Base-by-base conservation (phyloP, 2,329 filamentous ascomycete genomes). In the Fusarium graminum region DNA sequence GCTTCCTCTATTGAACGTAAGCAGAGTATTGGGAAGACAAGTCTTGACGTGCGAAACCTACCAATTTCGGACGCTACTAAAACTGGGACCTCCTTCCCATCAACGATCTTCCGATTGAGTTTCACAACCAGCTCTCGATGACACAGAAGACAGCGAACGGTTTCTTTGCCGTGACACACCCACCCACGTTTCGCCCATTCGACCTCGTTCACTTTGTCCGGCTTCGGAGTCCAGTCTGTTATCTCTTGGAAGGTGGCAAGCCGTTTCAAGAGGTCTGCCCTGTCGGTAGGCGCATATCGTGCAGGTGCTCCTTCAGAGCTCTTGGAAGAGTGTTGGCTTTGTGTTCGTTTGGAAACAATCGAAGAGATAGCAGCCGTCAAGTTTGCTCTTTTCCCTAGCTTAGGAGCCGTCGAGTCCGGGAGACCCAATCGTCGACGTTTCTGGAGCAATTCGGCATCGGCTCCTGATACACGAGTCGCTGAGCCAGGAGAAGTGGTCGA, bases 141-240 rank as follows among this genome's bases (percentile, higher is more conserved):
- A 74, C 95, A 99, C 4, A 94, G 88, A 39, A 91, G 89, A 76
- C 95, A 99, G 17, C 89, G 88, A 16, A 98, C 92, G 6, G 91
- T 91, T 78, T 97, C 93, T 67, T 89, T 88, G 70, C 90, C 90
- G 43, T 91, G 88, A 72, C 94, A 97, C 6, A 90, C 84, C 94
- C 95, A 99, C 1, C 94, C 94, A 59, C 92, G 83, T 81, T 94
- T 97, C 1, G 94, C 94, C 95, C 95, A 99, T 76, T 93, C 91
- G 9, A 97, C 89, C 79, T 98, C 95, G 74, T 88, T 93, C 70
- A 98, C 89, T 32, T 83, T 84, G 51, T 94, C 87, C 0, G 95
- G 94, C 76, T 98, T 98, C 0, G 92, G 91, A n/a, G 92, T 91
- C 94, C 94, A 99, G 75, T 91, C 87, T 52, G 93, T 95, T 45